These are phyloP conservation scores for Cerioporus squamosus DNA, from an alignment of 1,284 basidiomycete species.

Conservation along the genomic window DNA sequence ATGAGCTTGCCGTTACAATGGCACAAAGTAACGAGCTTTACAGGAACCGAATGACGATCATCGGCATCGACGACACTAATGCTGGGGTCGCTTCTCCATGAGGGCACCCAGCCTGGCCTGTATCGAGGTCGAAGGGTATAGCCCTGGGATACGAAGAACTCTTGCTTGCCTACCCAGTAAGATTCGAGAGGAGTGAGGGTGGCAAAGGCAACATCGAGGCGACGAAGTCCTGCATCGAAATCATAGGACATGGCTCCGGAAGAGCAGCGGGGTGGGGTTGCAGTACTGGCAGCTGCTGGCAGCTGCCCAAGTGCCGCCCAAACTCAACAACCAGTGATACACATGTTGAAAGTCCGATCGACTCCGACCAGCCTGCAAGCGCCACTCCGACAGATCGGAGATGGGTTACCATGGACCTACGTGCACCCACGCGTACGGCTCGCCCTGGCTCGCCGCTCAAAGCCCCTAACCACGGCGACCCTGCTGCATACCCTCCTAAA, in stretches of 20 bases:
- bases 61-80: slow-evolving; percentile 32
- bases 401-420: not conserved
- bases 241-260: no score
- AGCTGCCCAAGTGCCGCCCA: no score
- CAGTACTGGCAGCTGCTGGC: no score
- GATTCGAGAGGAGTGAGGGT: not conserved
- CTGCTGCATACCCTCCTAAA: no score
- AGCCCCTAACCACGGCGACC: no score
- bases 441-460: no score
- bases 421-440: not conserved
- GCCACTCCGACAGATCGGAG: not conserved
- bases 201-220: no score
- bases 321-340: no score
- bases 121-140: slow-evolving; percentile 12
- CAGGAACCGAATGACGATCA: slow-evolving; percentile 14
- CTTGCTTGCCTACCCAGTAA: slow-evolving; percentile 4
- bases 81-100: slow-evolving; percentile 3
- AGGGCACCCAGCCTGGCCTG: slow-evolving; percentile 9
- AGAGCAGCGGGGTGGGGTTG: no score
- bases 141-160: slow-evolving; percentile 3
- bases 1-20: slow-evolving; percentile 16
- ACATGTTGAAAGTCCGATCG: no score
- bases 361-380: no score
- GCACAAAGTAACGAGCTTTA: not conserved
- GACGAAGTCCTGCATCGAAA: no score